These are phyloP conservation scores for Phragmites australis DNA, from an alignment of 176 grass and related monocot genomes.

Conservation along the genomic window DNA sequence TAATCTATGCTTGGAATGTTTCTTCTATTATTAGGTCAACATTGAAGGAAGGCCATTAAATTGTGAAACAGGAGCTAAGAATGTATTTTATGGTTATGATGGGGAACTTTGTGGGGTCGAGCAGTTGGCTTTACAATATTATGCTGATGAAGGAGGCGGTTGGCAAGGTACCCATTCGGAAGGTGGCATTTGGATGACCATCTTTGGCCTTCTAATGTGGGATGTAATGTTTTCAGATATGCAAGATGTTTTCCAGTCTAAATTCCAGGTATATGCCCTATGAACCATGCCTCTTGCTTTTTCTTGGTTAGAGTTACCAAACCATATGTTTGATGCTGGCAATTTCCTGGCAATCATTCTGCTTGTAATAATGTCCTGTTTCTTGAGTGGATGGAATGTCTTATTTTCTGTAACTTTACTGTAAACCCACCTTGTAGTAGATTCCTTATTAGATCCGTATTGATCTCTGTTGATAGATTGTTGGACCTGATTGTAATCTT, in stretches of 20 bases:
- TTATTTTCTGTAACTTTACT: background rate
- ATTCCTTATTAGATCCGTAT: background rate
- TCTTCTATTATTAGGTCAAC: slow-evolving; percentile 51
- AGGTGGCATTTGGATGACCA: slow-evolving; percentile 90
- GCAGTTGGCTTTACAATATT: slow-evolving; percentile 90
- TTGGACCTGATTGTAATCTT: background rate
- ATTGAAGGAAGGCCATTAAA: slow-evolving; percentile 76
- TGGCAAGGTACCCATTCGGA: slow-evolving; percentile 92
- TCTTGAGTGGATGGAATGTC: background rate
- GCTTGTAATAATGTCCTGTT: background rate
- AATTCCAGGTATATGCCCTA: slow-evolving; percentile 79
- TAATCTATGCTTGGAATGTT: background rate
- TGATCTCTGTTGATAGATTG: slow-evolving; percentile 9
- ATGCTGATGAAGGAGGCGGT: slow-evolving; percentile 74
- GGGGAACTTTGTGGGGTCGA: slow-evolving; percentile 76
- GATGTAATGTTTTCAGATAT: slow-evolving; percentile 78
- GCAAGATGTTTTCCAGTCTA: slow-evolving; percentile 76
- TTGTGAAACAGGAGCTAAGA: slow-evolving; percentile 72
- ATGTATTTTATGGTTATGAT: slow-evolving; percentile 90
- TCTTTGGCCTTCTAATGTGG: slow-evolving; percentile 98
- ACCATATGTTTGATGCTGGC: background rate
- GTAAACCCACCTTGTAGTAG: background rate
- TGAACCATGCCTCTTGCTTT: background rate
- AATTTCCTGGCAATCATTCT: background rate
- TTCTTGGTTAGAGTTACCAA: background rate